Conservation (phyloP, 2,329 filamentous ascomycete genomes). For the Fusarium sp. region DNA sequence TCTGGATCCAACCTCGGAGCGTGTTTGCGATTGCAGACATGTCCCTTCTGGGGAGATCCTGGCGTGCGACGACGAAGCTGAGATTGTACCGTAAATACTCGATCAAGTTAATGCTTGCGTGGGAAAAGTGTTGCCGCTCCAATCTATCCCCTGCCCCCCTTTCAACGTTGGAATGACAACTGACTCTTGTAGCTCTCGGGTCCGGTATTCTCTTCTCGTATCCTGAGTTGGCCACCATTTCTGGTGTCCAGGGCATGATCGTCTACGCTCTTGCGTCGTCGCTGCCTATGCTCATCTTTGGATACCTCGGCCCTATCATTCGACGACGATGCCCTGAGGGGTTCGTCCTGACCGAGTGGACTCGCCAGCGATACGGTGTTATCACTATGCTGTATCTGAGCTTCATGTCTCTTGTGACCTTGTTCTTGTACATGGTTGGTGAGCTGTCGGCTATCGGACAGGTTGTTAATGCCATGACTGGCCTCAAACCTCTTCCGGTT, state of each 20-base stretch:
- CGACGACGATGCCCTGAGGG: constrained; percentile 83
- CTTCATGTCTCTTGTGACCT: constrained; percentile 80
- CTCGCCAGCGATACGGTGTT: constrained; percentile 79
- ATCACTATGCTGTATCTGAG: constrained; percentile 79
- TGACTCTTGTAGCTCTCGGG: constrained; percentile 76
- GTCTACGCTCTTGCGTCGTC: constrained; percentile 80
- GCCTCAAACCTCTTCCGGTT: constrained; percentile 77
- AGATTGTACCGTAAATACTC: constrained; percentile 95
- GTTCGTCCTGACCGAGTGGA: constrained; percentile 88
- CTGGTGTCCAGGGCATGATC: constrained; percentile 81
- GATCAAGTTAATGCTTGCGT: constrained; percentile 99
- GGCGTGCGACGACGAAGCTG: constrained; percentile 74
- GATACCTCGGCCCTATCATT: constrained; percentile 79
- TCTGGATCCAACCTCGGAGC: constrained; percentile 63
- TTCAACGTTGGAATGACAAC: constrained; percentile 45
- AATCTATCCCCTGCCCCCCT: constrained; percentile 48
- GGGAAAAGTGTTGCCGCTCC: constrained; percentile 96
- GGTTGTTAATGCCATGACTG: constrained; percentile 79
- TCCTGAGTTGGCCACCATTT: constrained; percentile 81
- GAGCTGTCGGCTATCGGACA: constrained; percentile 86
- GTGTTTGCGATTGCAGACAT: not conserved
- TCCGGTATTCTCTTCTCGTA: constrained; percentile 87
- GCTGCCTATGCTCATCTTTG: constrained; percentile 80
- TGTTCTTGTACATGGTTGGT: constrained; percentile 89
- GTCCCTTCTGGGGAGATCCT: constrained; percentile 53